Conservation (phyloP, 1,284 basidiomycete species). For the Pascua sp. region DNA sequence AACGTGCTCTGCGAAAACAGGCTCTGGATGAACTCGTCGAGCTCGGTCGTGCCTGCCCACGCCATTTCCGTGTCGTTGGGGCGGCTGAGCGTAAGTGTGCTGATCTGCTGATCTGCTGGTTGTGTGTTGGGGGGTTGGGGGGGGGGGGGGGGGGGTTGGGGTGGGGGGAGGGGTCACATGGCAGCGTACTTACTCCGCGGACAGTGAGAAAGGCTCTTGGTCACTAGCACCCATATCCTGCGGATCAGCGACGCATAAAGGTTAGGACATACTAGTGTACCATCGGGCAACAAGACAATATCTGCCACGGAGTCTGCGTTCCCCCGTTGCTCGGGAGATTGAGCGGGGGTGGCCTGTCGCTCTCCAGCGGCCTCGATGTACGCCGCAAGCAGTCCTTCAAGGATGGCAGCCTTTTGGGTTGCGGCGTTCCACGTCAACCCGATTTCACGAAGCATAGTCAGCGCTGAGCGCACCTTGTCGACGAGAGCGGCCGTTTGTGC, state of each 20-base stretch:
- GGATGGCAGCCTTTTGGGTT: conserved; percentile 11
- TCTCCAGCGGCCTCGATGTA: conserved; percentile 5
- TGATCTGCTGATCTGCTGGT: neutral
- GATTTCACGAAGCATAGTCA: conserved; percentile 9
- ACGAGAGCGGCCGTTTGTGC: conserved; percentile 2
- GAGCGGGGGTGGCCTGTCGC: neutral
- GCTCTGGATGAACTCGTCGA: conserved; percentile 11
- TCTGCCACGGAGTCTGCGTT: neutral
- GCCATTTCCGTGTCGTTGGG: neutral
- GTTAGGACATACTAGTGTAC: neutral
- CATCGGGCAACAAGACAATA: neutral
- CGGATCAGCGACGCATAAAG: too few relatives aligned
- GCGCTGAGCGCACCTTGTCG: conserved; percentile 5
- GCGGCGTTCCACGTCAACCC: conserved; percentile 12
- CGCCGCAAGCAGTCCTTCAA: conserved; percentile 8
- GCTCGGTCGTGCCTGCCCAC: neutral
- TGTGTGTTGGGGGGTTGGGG: neutral
- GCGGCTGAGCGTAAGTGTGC: neutral
- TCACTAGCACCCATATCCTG: too few relatives aligned
- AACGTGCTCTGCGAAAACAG: conserved; percentile 9
- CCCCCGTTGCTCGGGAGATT: neutral
- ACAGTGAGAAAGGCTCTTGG: too few relatives aligned
- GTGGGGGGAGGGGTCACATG: too few relatives aligned
- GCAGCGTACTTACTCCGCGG: too few relatives aligned
- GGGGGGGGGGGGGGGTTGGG: too few relatives aligned